phyloP scores from a whole-genome alignment of 2,329 filamentous ascomycete genomes.

The Albifimbria verrucaria region DNA sequence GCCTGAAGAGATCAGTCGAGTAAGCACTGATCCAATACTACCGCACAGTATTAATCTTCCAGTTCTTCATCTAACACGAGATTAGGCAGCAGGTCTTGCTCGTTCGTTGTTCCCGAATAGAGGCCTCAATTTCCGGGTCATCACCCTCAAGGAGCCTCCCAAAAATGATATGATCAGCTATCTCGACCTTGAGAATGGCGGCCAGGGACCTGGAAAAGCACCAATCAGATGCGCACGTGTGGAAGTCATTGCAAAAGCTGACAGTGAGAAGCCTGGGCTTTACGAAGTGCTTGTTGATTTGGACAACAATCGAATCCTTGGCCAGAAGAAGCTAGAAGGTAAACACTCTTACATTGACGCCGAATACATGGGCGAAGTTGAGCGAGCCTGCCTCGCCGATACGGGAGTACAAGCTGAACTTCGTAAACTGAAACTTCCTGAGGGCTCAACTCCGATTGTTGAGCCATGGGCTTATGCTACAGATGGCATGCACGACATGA shows the following conservation, averaged over 20 bases:
- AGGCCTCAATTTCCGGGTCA: slow-evolving; percentile 41
- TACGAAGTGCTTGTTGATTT: slow-evolving; percentile 29
- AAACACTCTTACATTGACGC: slow-evolving; percentile 46
- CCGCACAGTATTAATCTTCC: background rate
- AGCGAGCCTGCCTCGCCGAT: slow-evolving; percentile 43
- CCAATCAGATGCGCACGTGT: slow-evolving; percentile 36
- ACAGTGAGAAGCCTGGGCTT: slow-evolving; percentile 13
- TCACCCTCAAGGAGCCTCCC: slow-evolving; percentile 46
- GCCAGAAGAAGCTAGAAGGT: slow-evolving; percentile 30
- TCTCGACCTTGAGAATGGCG: slow-evolving; percentile 37
- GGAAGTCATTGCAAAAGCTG: slow-evolving; percentile 25
- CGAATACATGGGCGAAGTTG: slow-evolving; percentile 44
- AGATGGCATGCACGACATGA: slow-evolving; percentile 51
- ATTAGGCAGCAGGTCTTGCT: slow-evolving; percentile 20
- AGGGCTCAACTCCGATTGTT: slow-evolving; percentile 40
- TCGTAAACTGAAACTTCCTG: slow-evolving; percentile 37
- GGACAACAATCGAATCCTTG: slow-evolving; percentile 10
- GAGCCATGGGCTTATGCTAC: slow-evolving; percentile 56
- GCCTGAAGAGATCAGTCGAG: slow-evolving; percentile 21
- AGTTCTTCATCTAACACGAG: background rate
- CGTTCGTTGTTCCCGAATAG: slow-evolving; percentile 15
- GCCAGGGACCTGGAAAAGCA: slow-evolving; percentile 1
- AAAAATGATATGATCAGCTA: slow-evolving; percentile 45
- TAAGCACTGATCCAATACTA: background rate
- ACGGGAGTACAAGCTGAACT: slow-evolving; percentile 40